These are phyloP conservation scores for Cinnamomum micranthum DNA, from an alignment of 164 flowering plant species.

Conservation along the genomic window DNA sequence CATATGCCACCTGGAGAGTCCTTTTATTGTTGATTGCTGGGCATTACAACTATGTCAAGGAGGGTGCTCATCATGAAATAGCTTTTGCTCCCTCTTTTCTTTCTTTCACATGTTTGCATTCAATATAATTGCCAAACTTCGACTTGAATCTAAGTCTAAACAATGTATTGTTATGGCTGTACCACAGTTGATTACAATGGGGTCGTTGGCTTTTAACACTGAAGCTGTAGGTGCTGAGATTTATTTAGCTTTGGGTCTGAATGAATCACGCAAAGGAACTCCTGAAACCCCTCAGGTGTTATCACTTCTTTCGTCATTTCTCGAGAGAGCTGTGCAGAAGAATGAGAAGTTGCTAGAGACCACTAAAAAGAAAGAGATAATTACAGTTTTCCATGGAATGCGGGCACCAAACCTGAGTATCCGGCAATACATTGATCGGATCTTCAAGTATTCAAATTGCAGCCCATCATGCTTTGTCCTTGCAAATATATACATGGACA, in stretches of 20 bases:
- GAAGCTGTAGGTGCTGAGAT: constrained; percentile 30
- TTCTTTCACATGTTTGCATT: background rate
- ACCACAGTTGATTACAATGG: constrained; percentile 30
- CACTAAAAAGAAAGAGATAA: constrained; percentile 35
- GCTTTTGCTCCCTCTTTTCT: background rate
- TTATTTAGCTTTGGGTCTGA: constrained; percentile 53
- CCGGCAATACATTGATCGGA: constrained; percentile 67
- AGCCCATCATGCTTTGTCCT: constrained; percentile 87
- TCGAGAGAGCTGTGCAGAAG: constrained; percentile 55
- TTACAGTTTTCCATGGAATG: constrained; percentile 71
- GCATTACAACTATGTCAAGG: background rate
- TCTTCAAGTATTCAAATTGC: constrained; percentile 78
- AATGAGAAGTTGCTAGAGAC: constrained; percentile 51
- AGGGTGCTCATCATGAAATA: too few relatives aligned
- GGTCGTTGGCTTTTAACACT: constrained; percentile 33
- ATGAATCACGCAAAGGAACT: constrained; percentile 29
- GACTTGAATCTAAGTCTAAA: background rate
- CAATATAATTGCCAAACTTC: too few relatives aligned
- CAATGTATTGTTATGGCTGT: constrained; percentile 2
- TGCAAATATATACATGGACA: constrained; percentile 70
- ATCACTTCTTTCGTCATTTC: constrained; percentile 46
- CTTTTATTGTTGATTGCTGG: background rate
- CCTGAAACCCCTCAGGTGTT: constrained; percentile 48
- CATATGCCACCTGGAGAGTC: background rate
- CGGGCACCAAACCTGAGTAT: constrained; percentile 64